phyloP scores from a whole-genome alignment of 2,329 filamentous ascomycete genomes.

The Lasiodiplodia citricola region DNA sequence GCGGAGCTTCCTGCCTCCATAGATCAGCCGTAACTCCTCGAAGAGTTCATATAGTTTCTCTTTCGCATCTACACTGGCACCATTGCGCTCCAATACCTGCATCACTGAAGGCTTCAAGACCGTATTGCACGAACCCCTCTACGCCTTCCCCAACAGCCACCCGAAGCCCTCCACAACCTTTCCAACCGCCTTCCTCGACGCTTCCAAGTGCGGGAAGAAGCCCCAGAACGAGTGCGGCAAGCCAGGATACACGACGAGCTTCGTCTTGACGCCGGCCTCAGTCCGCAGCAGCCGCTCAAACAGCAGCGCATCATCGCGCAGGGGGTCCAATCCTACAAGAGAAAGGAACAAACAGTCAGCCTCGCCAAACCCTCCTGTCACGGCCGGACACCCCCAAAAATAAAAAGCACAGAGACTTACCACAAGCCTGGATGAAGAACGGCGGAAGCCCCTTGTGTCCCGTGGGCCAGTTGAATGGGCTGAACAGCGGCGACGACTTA shows the following conservation, averaged over 20 bases:
- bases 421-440: constrained; percentile 58
- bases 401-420: constrained; percentile 32
- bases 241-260: constrained; percentile 51
- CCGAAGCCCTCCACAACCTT: constrained; percentile 41
- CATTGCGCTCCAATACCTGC: neutral
- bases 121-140: neutral
- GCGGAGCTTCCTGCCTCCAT: too few species aligned
- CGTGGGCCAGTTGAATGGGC: constrained; percentile 32
- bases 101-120: neutral
- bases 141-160: constrained; percentile 38
- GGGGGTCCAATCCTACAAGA: constrained; percentile 46
- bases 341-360: neutral
- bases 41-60: too few species aligned
- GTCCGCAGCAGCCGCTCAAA: constrained; percentile 57
- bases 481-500: constrained; percentile 35
- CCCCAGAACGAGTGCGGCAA: constrained; percentile 50
- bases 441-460: constrained; percentile 45
- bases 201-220: constrained; percentile 39
- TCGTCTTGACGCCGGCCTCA: constrained; percentile 50
- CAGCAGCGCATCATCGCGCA: constrained; percentile 59
- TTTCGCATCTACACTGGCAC: neutral
- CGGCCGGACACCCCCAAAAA: neutral
- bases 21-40: neutral
- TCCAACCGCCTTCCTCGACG: constrained; percentile 34
- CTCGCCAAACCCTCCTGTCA: too few species aligned